Evolutionary conservation across 2,329 filamentous ascomycete species (phyloP), one percentile per base, ranked within the genome.

Genomic region (Neophaeococcomyces mojaviensis): DNA sequence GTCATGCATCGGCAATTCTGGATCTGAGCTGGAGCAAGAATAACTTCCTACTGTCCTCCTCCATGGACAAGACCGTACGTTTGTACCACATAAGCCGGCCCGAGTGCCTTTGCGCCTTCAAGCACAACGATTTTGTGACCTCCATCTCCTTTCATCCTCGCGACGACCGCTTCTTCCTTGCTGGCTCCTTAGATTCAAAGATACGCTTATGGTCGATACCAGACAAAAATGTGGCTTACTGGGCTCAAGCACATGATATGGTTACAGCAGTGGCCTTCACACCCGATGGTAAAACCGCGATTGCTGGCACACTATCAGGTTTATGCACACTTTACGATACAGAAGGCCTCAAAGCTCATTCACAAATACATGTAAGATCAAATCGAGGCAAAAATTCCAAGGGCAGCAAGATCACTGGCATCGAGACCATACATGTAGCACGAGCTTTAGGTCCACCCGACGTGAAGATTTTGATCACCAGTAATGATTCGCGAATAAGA

Each of bases 1-100:
- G 88, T 3, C 92, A 98, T 61, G 83, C 79, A 0, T 82, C 84
- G 13, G 89, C 94, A 55, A 81, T 98, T 4, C 69, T 98, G 53
- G 90, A 95, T 61, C 65, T 98, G 49, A 94, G 87, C 63, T 98
- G 92, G 92, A 97, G 90, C 70, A 98, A 78, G 73, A 98, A 98
- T 66, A 95, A 94, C 63, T 98, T 98, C 57, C 67, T 98, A 22
- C 73, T 98, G 13, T 96, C 90, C 3, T 94, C 89, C 0, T 95
- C 89, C 0, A 96, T 97, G 88, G 92, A 98, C 63, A 96, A 96
- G 70, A 95, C 89, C 0, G 92, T 98, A 10, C 79, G 88, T 12
- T 66, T 98, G 39, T 98, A 92, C 90, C 92, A 98, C 65, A 75
- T 92, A 51, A 90, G 79, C 60, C 77, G 90, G 43, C 66, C 76